Evolutionary conservation across 306 rosid genomes (phyloP).

Genomic region (Quercus engelmannii): DNA sequence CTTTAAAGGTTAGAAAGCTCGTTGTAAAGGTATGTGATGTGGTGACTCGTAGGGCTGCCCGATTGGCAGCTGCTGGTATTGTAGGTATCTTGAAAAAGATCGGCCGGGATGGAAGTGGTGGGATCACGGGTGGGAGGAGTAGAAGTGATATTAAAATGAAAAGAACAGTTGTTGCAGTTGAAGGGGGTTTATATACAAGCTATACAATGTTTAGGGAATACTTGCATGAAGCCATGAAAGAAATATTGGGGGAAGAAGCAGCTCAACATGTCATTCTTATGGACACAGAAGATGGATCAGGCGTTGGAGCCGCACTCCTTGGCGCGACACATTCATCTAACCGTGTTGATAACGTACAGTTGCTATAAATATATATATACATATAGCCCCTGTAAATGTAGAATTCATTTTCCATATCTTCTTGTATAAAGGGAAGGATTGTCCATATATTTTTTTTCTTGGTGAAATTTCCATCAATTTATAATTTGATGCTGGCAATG

Average conservation of each 20-base stretch:
- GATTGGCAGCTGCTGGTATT: slow-evolving; percentile 88
- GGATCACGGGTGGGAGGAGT: slow-evolving; percentile 70
- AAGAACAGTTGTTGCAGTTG: slow-evolving; percentile 78
- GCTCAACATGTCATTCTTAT: slow-evolving; percentile 70
- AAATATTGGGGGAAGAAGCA: slow-evolving; percentile 74
- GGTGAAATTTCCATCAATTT: slow-evolving; percentile 32
- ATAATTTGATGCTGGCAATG: slow-evolving; percentile 21
- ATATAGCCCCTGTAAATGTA: slow-evolving; percentile 77
- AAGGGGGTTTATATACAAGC: slow-evolving; percentile 74
- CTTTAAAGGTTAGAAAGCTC: slow-evolving; percentile 67
- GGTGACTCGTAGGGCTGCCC: slow-evolving; percentile 81
- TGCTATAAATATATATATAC: slow-evolving; percentile 47
- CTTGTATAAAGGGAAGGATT: slow-evolving; percentile 50
- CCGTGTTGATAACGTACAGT: slow-evolving; percentile 68
- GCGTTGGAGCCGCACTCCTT: slow-evolving; percentile 81
- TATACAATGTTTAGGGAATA: slow-evolving; percentile 72
- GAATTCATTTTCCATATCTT: slow-evolving; percentile 58
- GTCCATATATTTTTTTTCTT: slow-evolving; percentile 55
- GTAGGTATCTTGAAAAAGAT: slow-evolving; percentile 91
- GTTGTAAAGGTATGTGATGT: slow-evolving; percentile 75
- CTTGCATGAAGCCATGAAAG: slow-evolving; percentile 68
- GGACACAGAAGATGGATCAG: slow-evolving; percentile 85
- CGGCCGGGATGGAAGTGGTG: slow-evolving; percentile 84
- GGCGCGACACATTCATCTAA: slow-evolving; percentile 74
- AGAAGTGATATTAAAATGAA: slow-evolving; percentile 54